phyloP scores from a whole-genome alignment of 768 basidiomycete genomes.

The Nevesoporus exiguus region DNA sequence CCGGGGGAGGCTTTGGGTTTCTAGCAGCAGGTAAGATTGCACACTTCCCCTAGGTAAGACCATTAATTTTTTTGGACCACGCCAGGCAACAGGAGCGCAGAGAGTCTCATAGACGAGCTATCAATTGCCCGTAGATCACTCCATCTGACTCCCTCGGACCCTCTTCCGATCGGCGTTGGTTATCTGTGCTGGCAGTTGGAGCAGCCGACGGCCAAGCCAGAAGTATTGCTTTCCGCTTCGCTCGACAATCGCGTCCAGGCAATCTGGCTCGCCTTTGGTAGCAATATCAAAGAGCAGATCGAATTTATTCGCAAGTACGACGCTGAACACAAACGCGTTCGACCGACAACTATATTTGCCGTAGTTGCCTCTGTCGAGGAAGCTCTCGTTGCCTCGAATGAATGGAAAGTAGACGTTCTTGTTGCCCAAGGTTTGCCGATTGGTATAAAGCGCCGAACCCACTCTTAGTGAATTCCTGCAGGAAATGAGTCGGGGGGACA shows the following conservation, averaged over 20 bases:
- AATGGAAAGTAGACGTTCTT: conserved; percentile 72
- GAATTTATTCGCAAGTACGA: conserved; percentile 56
- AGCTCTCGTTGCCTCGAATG: conserved; percentile 53
- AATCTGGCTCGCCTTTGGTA: conserved; percentile 75
- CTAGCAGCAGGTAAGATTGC: conserved; percentile 50
- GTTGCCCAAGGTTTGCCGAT: conserved; percentile 66
- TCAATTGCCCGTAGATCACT: conserved; percentile 48
- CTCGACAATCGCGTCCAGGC: conserved; percentile 57
- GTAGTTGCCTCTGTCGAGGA: conserved; percentile 61
- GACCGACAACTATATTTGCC: conserved; percentile 56
- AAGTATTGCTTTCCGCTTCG: conserved; percentile 44
- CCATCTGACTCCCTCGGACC: conserved; percentile 27
- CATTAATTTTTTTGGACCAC: conserved; percentile 5
- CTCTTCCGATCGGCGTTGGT: conserved; percentile 66
- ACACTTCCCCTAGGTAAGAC: not conserved
- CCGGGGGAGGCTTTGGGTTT: conserved; percentile 76
- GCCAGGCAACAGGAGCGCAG: conserved; percentile 46
- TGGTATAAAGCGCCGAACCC: not conserved
- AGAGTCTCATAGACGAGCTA: conserved; percentile 49
- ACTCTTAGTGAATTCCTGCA: conserved; percentile 26
- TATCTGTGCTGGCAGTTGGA: conserved; percentile 74
- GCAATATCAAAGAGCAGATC: conserved; percentile 57
- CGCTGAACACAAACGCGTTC: conserved; percentile 34
- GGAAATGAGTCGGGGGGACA: conserved; percentile 83
- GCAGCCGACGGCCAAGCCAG: conserved; percentile 35